These are phyloP conservation scores for Colletotrichum falcatum DNA, from an alignment of 2,329 filamentous ascomycete species.

Conservation along the genomic window DNA sequence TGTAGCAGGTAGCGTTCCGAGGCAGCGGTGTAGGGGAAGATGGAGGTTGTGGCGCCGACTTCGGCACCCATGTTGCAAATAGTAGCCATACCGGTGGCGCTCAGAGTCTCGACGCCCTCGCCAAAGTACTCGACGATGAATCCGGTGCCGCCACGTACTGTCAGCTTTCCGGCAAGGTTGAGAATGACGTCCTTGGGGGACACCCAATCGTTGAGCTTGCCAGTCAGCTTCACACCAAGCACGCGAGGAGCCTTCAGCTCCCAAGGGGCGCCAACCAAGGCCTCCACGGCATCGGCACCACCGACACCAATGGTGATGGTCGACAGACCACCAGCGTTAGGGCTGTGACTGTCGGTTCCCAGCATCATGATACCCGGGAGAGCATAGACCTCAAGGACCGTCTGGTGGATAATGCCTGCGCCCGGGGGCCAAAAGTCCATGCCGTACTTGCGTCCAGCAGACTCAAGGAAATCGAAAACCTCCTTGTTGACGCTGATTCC, in stretches of 20 bases:
- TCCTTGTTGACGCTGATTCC: slow-evolving; percentile 95
- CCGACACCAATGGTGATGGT: slow-evolving; percentile 97
- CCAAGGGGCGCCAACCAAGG: slow-evolving; percentile 95
- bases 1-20: slow-evolving; percentile 88
- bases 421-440: slow-evolving; percentile 97
- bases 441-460: slow-evolving; percentile 88
- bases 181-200: slow-evolving; percentile 97
- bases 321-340: slow-evolving; percentile 94
- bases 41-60: slow-evolving; percentile 93
- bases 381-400: slow-evolving; percentile 96
- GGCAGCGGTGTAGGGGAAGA: slow-evolving; percentile 90
- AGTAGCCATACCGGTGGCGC: slow-evolving; percentile 93
- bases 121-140: slow-evolving; percentile 96
- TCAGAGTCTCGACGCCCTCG: slow-evolving; percentile 88
- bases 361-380: slow-evolving; percentile 99
- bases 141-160: slow-evolving; percentile 93
- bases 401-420: slow-evolving; percentile 97
- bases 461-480: slow-evolving; percentile 97
- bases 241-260: slow-evolving; percentile 96
- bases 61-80: slow-evolving; percentile 91
- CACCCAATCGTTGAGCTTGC: slow-evolving; percentile 89
- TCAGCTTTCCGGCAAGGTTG: slow-evolving; percentile 87
- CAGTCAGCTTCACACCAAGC: slow-evolving; percentile 85
- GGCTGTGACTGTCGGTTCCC: slow-evolving; percentile 96
- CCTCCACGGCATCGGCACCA: slow-evolving; percentile 96